Conservation (phyloP, 2,329 filamentous ascomycete genomes). For the Shiraia bambusicola region DNA sequence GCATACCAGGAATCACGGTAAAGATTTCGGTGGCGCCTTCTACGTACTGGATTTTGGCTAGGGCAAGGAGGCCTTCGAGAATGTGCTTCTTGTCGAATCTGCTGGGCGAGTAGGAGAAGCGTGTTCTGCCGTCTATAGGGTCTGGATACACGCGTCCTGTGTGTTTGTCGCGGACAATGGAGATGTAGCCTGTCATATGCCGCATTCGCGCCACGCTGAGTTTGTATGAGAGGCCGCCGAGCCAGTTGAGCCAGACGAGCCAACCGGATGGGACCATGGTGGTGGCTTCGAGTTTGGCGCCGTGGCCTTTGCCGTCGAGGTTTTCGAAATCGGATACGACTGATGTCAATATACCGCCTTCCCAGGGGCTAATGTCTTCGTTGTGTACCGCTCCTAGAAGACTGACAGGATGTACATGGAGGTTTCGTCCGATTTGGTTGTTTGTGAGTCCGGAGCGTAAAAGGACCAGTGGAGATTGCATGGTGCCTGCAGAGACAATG, state of each 20-base stretch:
- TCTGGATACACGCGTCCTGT: constrained; percentile 74
- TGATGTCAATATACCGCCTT: constrained; percentile 77
- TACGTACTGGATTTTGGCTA: constrained; percentile 76
- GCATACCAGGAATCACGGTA: constrained; percentile 61
- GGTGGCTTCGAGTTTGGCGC: constrained; percentile 75
- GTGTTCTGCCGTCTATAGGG: constrained; percentile 62
- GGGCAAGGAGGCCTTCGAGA: constrained; percentile 68
- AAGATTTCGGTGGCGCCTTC: constrained; percentile 80
- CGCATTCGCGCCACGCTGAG: constrained; percentile 67
- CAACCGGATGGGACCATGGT: constrained; percentile 72
- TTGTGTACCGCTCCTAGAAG: constrained; percentile 63
- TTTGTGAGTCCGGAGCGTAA: constrained; percentile 79
- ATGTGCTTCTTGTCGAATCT: constrained; percentile 71
- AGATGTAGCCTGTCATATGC: constrained; percentile 71
- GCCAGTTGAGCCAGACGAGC: constrained; percentile 66
- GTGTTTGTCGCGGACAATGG: constrained; percentile 74
- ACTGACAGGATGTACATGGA: constrained; percentile 75
- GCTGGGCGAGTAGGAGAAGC: constrained; percentile 70
- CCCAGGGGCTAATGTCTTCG: constrained; percentile 63
- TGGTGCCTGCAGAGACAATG: constrained; percentile 72
- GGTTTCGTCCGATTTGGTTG: constrained; percentile 75
- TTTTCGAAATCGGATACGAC: constrained; percentile 79
- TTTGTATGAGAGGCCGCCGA: constrained; percentile 70
- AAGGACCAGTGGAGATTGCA: constrained; percentile 76
- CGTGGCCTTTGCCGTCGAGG: constrained; percentile 76